phyloP scores from a whole-genome alignment of 2,329 filamentous ascomycete species.

The Xylariales sp. region DNA sequence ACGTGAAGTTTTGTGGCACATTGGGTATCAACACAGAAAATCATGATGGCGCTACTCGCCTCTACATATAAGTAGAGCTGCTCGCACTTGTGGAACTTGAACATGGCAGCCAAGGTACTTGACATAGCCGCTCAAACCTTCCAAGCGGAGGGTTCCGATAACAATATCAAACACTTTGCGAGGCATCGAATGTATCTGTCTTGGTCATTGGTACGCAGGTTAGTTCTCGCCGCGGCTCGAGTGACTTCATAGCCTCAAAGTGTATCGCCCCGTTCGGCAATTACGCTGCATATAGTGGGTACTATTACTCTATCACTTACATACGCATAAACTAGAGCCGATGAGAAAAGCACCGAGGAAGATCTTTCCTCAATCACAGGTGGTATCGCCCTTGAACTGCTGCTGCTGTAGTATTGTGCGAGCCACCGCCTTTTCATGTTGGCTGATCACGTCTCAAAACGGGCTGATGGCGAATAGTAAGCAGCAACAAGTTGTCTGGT shows the following conservation, averaged over 20 bases:
- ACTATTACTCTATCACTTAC: slow-evolving; percentile 2
- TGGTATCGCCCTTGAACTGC: too few relatives aligned
- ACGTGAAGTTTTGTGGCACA: neutral
- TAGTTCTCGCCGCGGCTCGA: neutral
- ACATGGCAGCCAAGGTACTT: too few relatives aligned
- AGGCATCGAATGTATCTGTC: neutral
- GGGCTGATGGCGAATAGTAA: neutral
- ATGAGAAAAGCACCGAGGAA: too few relatives aligned
- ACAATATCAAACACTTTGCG: neutral
- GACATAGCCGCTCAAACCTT: neutral
- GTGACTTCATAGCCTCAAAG: slow-evolving; percentile 9
- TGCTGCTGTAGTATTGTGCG: neutral
- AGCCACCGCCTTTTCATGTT: slow-evolving; percentile 3
- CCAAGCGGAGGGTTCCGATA: neutral
- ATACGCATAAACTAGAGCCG: neutral
- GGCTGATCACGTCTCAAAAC: slow-evolving; percentile 1
- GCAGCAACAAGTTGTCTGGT: too few relatives aligned
- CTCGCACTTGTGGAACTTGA: neutral
- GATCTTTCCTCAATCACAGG: neutral
- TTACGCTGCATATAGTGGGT: slow-evolving; percentile 6
- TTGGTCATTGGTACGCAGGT: neutral
- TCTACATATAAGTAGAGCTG: neutral
- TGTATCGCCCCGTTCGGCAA: slow-evolving; percentile 2
- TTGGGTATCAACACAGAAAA: neutral
- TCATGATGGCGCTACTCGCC: neutral